phyloP scores from a whole-genome alignment of 2,329 filamentous ascomycete genomes.

The Pestalotiopsis sp. region DNA sequence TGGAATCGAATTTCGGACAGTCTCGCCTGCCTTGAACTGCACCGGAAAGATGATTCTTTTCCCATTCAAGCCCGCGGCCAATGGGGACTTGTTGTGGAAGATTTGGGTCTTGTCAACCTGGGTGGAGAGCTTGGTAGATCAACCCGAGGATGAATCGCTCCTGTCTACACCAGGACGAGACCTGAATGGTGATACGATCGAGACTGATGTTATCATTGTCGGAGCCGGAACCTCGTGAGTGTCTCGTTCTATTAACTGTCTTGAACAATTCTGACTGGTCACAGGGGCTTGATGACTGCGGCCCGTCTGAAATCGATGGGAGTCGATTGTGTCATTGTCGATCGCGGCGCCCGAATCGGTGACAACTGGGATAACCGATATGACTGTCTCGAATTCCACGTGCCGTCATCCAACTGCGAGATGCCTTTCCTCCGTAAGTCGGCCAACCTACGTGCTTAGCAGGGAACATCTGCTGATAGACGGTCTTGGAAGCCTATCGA shows the following conservation, averaged over 20 bases:
- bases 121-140: conserved; percentile 24
- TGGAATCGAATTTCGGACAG: conserved; percentile 34
- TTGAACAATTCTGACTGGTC: too few relatives aligned
- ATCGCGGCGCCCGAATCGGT: conserved; percentile 35
- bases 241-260: background rate
- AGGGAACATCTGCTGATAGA: background rate
- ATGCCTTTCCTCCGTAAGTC: conserved; percentile 36
- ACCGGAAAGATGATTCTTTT: conserved; percentile 36
- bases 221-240: conserved; percentile 37
- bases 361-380: conserved; percentile 44
- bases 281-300: conserved; percentile 32
- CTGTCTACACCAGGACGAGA: conserved; percentile 23
- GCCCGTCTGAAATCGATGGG: conserved; percentile 41
- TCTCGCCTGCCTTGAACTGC: conserved; percentile 30
- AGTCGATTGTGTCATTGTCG: conserved; percentile 38
- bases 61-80: conserved; percentile 13
- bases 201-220: conserved; percentile 37
- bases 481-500: background rate
- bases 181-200: conserved; percentile 20
- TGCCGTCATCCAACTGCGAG: conserved; percentile 37
- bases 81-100: conserved; percentile 29
- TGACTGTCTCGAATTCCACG: conserved; percentile 41
- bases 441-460: background rate
- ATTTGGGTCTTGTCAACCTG: conserved; percentile 37
- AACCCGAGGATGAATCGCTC: conserved; percentile 30